Percentiles rank a stretch among this genome's conserved stretches.
Evolutionary conservation across 352 stramenopile species (phyloP).

Genomic region (Phytophthora boehmeriae): DNA sequence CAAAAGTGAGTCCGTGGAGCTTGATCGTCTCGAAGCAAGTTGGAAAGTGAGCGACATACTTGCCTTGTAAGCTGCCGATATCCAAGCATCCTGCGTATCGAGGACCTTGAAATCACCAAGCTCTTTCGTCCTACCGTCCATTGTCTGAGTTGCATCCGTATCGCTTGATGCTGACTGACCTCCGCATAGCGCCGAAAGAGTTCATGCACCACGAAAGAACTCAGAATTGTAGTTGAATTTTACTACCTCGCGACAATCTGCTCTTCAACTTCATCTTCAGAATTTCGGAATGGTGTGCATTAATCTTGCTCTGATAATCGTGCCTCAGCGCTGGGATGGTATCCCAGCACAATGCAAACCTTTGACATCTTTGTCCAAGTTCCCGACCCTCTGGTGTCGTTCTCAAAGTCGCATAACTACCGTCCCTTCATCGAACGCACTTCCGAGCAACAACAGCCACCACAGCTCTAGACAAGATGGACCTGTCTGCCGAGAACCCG

Average conservation of each 20-base stretch:
- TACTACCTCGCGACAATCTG: background rate
- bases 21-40: conserved; percentile 13
- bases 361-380: background rate
- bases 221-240: background rate
- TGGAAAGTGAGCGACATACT: conserved; percentile 35
- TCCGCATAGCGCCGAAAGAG: background rate
- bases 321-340: background rate
- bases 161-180: background rate
- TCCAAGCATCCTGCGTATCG: background rate
- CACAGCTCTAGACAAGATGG: conserved; percentile 26
- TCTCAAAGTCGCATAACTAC: conserved; percentile 11
- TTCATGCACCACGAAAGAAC: background rate
- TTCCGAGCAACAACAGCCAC: background rate
- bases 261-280: conserved; percentile 1
- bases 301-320: background rate
- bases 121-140: background rate
- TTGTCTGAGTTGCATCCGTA: background rate
- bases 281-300: background rate
- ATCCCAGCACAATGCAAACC: background rate
- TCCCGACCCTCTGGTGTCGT: background rate
- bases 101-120: background rate
- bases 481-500: conserved; percentile 68
- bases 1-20: background rate
- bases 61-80: background rate
- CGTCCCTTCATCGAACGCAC: conserved; percentile 25